Conservation (phyloP, 805 yeast species). For the Monosporozyma servazzii region DNA sequence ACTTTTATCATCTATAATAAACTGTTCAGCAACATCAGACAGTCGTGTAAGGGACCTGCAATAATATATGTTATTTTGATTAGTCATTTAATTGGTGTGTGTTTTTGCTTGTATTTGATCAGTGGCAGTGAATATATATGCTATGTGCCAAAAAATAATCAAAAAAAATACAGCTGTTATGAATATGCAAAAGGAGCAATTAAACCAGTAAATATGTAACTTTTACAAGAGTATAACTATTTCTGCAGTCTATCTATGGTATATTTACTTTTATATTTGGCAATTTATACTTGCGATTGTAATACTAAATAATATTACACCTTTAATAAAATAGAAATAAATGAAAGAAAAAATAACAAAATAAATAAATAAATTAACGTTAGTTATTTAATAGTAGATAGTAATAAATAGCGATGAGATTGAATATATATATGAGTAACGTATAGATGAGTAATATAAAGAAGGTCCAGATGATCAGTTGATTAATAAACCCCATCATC, state of each 20-base stretch:
- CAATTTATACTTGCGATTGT: too few relatives aligned
- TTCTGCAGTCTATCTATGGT: background rate
- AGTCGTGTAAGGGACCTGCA: conserved; percentile 7
- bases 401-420: background rate
- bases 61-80: background rate
- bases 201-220: background rate
- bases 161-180: too few relatives aligned
- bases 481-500: conserved; percentile 29
- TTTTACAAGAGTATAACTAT: background rate
- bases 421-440: background rate
- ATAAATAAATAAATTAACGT: background rate
- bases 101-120: background rate
- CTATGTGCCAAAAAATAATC: too few relatives aligned
- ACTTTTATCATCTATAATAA: conserved; percentile 11
- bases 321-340: background rate
- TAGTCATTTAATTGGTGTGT: background rate
- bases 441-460: background rate
- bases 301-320: background rate
- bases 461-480: background rate
- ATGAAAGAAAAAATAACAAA: background rate
- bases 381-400: background rate
- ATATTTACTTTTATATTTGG: background rate
- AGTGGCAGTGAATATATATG: background rate
- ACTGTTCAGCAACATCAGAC: conserved; percentile 13
- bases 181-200: too few relatives aligned